Percentiles rank a stretch among this genome's conserved stretches.
phyloP scores from a whole-genome alignment of 306 rosid species.

The Ormosia emarginata region DNA sequence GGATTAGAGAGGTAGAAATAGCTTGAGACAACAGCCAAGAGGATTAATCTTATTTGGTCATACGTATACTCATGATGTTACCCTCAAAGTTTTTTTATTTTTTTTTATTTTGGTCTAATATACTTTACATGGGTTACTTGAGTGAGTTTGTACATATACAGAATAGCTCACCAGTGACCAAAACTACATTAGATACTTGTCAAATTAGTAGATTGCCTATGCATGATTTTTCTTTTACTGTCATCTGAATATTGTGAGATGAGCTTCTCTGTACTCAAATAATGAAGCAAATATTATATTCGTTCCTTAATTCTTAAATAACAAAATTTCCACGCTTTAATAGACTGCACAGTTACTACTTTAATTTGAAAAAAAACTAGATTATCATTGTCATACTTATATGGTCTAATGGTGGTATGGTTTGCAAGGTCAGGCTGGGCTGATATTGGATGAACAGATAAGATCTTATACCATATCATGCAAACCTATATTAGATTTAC shows the following conservation, averaged over 20 bases:
- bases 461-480: background rate
- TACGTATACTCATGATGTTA: constrained; percentile 7
- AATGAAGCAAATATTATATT: constrained; percentile 13
- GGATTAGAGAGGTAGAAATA: constrained; percentile 54
- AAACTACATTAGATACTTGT: constrained; percentile 12
- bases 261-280: background rate
- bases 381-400: background rate
- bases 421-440: background rate
- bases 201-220: constrained; percentile 18
- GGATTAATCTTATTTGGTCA: constrained; percentile 4
- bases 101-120: constrained; percentile 15
- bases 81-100: background rate
- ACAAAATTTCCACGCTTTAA: background rate
- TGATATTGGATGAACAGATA: background rate
- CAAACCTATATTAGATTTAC: background rate
- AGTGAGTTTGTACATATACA: constrained; percentile 69
- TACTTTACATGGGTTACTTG: constrained; percentile 51
- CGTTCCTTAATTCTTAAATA: background rate
- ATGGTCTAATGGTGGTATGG: background rate
- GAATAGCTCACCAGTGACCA: constrained; percentile 72
- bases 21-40: background rate
- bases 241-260: constrained; percentile 15
- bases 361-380: background rate
- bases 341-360: background rate
- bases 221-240: background rate